Evolutionary conservation across 257 asterid genomes (phyloP).

Genomic region (Rubia yunnanensis): DNA sequence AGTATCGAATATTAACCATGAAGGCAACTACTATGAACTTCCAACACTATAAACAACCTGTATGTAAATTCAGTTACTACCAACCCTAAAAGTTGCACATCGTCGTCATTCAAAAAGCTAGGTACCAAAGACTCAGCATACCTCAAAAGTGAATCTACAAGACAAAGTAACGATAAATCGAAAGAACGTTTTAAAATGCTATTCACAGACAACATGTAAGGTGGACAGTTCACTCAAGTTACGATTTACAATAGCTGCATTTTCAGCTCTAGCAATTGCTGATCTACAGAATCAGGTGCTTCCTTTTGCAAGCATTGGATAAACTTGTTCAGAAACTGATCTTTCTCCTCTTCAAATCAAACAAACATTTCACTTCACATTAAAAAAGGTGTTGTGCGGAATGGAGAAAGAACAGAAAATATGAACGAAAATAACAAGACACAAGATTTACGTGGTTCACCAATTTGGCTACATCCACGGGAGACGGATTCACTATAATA

Average conservation of each 20-base stretch:
- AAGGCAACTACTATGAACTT: background rate
- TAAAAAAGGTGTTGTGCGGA: no score
- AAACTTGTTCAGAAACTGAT: slow-evolving; percentile 74
- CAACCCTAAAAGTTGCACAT: slow-evolving; percentile 87
- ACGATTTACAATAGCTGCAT: slow-evolving; percentile 39
- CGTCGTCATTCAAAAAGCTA: slow-evolving; percentile 74
- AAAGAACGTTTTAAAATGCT: slow-evolving; percentile 4
- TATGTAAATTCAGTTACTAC: slow-evolving; percentile 11
- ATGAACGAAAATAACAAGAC: no score
- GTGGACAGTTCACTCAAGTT: slow-evolving; percentile 45
- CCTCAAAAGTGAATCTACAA: slow-evolving; percentile 78
- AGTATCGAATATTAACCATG: background rate
- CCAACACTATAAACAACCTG: background rate
- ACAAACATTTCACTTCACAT: slow-evolving; percentile 15
- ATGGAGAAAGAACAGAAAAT: no score
- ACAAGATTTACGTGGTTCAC: no score
- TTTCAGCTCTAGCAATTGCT: slow-evolving; percentile 45
- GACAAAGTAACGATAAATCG: slow-evolving; percentile 21
- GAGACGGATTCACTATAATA: no score
- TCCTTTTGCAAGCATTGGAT: slow-evolving; percentile 58
- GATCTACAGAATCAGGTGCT: slow-evolving; percentile 31
- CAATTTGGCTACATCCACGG: no score
- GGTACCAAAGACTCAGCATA: slow-evolving; percentile 91
- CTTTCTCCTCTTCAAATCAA: slow-evolving; percentile 78
- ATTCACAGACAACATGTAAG: slow-evolving; percentile 11